Base-by-base conservation (phyloP, 192 early-diverging fungal species). In the Podila epicladia region DNA sequence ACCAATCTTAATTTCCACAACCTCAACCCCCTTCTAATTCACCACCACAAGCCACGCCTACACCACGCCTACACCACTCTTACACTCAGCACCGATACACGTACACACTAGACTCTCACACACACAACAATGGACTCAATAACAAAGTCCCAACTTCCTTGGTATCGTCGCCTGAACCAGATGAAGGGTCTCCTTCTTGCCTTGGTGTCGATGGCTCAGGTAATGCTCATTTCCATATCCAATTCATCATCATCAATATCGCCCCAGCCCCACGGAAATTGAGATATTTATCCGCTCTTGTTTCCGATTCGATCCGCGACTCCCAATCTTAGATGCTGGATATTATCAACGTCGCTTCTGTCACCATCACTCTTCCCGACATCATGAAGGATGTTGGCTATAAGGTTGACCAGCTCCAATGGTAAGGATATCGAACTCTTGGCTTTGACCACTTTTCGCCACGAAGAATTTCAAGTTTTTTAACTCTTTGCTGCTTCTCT, bases 101-200 rank as follows among this genome's bases (percentile, higher is more conserved):
- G 17, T 19, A 65, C 48, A 65, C 5, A 7, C 4, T 1, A 55
- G 2, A n/a, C 62, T 15, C 19, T 28, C 19, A 33, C 48, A 65
- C 5, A 17, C 3, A 33, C 13, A 55, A n/a, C 45, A 51, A 65
- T 29, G 45, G 31, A 49, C 41, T 20, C 48, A 50, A 65, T 28
- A 7, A 5, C 65, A 70, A 70, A 51, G 53, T 19, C 58, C 28
- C 57, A 51, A 29, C 53, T 57, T 3, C 77, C 77, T 11, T 80
- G 77, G 77, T 80, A 80, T 57, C 70, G 66, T 7, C 59, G 62
- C 20, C 50, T 80, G 28, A 73, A 73, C 13, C 66, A 80, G 71
- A 69, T 38, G 32, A 80, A 73, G 58, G 62, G 60, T 6, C 67
- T 73, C 17, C 38, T 80, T 45, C 57, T 80, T 1, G 67, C 66